Conservation (phyloP, 2,329 filamentous ascomycete genomes). For the Penicillium corylophilum region DNA sequence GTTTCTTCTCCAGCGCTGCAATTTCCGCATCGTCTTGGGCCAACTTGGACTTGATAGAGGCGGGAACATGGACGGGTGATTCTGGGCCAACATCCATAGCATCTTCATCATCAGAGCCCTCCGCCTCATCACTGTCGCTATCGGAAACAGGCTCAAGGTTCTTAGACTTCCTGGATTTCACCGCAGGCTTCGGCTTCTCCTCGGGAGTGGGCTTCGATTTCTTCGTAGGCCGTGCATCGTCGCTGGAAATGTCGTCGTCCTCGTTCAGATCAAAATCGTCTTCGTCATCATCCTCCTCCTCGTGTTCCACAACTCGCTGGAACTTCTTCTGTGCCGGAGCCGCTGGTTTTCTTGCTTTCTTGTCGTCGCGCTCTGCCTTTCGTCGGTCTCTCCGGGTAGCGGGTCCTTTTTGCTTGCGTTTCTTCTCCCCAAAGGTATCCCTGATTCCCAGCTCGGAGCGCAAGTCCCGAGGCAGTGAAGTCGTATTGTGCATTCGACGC, state of each 20-base stretch:
- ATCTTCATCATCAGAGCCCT: slow-evolving; percentile 19
- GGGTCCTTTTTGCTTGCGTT: slow-evolving; percentile 30
- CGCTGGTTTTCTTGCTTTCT: slow-evolving; percentile 49
- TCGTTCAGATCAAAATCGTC: slow-evolving; percentile 23
- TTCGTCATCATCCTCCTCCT: slow-evolving; percentile 30
- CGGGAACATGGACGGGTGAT: slow-evolving; percentile 28
- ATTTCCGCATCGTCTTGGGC: slow-evolving; percentile 87
- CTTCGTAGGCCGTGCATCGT: slow-evolving; percentile 17
- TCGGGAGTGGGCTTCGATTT: slow-evolving; percentile 1
- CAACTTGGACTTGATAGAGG: slow-evolving; percentile 60
- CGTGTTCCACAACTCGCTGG: slow-evolving; percentile 16
- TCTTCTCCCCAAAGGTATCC: slow-evolving; percentile 36
- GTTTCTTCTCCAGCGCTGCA: slow-evolving; percentile 77
- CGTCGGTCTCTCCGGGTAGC: slow-evolving; percentile 62
- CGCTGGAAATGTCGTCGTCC: slow-evolving; percentile 14
- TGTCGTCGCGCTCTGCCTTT: slow-evolving; percentile 63
- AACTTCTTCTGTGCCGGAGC: slow-evolving; percentile 16
- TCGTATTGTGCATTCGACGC: slow-evolving; percentile 42
- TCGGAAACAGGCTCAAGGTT: background rate
- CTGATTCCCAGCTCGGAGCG: slow-evolving; percentile 42
- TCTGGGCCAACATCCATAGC: slow-evolving; percentile 17
- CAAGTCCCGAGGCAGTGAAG: slow-evolving; percentile 40
- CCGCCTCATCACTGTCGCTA: background rate
- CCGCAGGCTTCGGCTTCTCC: slow-evolving; percentile 18
- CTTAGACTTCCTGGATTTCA: slow-evolving; percentile 19